These are phyloP conservation scores for Xylaria flabelliformis DNA, from an alignment of 495 filamentous ascomycete species.

Conservation along the genomic window DNA sequence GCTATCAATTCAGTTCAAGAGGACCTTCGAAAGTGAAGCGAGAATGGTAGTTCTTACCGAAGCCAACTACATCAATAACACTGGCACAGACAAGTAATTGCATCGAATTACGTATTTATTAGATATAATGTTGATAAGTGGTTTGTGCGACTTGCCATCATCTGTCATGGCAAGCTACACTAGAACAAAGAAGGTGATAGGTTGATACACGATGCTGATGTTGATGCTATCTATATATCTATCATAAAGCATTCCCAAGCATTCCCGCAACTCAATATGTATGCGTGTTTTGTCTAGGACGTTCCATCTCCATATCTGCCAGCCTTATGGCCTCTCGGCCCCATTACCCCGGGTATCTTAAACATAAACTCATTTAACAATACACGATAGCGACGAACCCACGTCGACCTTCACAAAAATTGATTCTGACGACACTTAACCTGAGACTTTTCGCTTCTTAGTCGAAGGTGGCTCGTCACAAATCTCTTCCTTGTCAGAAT, in stretches of 20 bases:
- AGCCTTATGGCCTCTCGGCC: background rate
- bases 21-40: too few species aligned
- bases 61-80: too few species aligned
- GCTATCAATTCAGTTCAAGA: background rate
- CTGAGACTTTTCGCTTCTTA: slow-evolving; percentile 51
- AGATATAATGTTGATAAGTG: background rate
- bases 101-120: background rate
- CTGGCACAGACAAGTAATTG: background rate
- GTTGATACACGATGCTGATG: slow-evolving; percentile 8
- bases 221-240: background rate
- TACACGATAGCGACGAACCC: slow-evolving; percentile 36
- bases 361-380: slow-evolving; percentile 26
- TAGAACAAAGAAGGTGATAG: background rate
- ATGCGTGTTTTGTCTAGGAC: background rate
- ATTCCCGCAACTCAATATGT: background rate
- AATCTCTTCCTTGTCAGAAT: slow-evolving; percentile 56
- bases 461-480: slow-evolving; percentile 48
- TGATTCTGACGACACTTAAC: slow-evolving; percentile 53
- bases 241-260: slow-evolving; percentile 9
- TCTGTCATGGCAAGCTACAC: background rate
- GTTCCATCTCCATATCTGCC: background rate
- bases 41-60: too few species aligned
- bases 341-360: slow-evolving; percentile 19
- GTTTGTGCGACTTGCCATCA: background rate
- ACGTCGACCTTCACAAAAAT: slow-evolving; percentile 41